Evolutionary conservation across 352 stramenopile species (phyloP).

Genomic region (Pythium guiyangense): DNA sequence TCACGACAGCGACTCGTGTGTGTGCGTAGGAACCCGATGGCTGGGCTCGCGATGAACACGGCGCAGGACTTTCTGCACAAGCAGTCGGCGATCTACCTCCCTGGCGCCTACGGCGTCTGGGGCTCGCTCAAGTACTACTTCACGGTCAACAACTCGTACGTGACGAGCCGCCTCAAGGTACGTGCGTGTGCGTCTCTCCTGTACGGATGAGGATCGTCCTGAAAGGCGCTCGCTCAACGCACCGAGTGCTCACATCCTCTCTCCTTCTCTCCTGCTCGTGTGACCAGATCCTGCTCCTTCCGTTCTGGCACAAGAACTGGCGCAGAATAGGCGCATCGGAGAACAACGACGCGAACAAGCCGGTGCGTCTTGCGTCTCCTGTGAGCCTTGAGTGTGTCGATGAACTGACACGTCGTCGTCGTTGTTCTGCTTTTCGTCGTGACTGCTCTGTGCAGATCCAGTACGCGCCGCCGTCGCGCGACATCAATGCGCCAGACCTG

Average conservation of each 20-base stretch:
- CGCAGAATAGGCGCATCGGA: slow-evolving; percentile 58
- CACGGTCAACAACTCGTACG: slow-evolving; percentile 88
- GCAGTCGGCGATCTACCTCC: slow-evolving; percentile 77
- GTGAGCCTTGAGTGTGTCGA: background rate
- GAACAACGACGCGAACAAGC: slow-evolving; percentile 53
- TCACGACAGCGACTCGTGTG: background rate
- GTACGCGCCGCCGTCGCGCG: slow-evolving; percentile 89
- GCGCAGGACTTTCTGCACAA: slow-evolving; percentile 80
- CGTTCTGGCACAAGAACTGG: slow-evolving; percentile 88
- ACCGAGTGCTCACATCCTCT: background rate
- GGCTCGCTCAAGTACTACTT: slow-evolving; percentile 88
- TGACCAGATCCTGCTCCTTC: slow-evolving; percentile 72
- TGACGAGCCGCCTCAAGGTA: slow-evolving; percentile 84
- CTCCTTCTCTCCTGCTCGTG: background rate
- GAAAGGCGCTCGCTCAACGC: background rate
- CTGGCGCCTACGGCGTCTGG: slow-evolving; percentile 72
- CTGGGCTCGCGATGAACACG: slow-evolving; percentile 80
- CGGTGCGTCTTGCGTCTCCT: slow-evolving; percentile 17
- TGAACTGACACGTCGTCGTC: background rate
- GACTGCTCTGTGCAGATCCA: slow-evolving; percentile 34
- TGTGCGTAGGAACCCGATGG: slow-evolving; percentile 72
- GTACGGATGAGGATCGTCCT: background rate
- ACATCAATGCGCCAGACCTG: slow-evolving; percentile 97
- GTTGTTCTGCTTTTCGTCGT: too few species aligned
- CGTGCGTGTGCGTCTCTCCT: background rate